A percentile compares a stretch with the other conserved stretches of the same genome.
Conservation (phyloP, 495 filamentous ascomycete species). For the Podospora anserina region DNA sequence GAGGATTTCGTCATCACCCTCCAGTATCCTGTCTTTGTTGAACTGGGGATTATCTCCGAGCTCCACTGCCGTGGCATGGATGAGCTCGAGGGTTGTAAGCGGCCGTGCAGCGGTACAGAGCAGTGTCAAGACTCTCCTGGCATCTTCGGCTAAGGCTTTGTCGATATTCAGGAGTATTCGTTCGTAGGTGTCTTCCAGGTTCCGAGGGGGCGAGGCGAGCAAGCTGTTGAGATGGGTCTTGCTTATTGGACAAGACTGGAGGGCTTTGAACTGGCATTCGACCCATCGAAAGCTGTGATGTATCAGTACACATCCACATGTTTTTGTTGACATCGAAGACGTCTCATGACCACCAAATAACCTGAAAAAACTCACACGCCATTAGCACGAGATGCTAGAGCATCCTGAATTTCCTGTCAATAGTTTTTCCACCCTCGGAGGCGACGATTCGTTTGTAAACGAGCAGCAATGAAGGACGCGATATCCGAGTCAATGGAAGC, state of each 20-base stretch:
- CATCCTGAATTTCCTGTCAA: slow-evolving; percentile 5
- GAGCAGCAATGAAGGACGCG: slow-evolving; percentile 17
- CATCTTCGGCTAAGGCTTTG: slow-evolving; percentile 7
- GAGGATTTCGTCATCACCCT: slow-evolving; percentile 6
- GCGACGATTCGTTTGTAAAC: slow-evolving; percentile 1
- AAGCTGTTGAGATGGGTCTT: slow-evolving; percentile 5
- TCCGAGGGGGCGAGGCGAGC: slow-evolving; percentile 1
- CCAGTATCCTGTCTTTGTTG: slow-evolving; percentile 10
- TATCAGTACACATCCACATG: too few relatives aligned
- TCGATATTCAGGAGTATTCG: slow-evolving; percentile 11
- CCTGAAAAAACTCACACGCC: not conserved
- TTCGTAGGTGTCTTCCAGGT: slow-evolving; percentile 13
- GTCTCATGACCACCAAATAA: not conserved
- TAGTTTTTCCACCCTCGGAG: slow-evolving; percentile 5
- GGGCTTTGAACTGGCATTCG: slow-evolving; percentile 10
- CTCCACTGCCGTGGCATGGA: slow-evolving; percentile 6
- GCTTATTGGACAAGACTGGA: slow-evolving; percentile 7
- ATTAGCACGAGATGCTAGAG: not conserved
- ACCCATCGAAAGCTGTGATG: slow-evolving; percentile 11
- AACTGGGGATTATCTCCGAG: slow-evolving; percentile 7
- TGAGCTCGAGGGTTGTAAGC: slow-evolving; percentile 7
- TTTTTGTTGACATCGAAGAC: not conserved
- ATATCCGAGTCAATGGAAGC: slow-evolving; percentile 6
- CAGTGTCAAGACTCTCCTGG: not conserved
- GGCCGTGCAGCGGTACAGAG: slow-evolving; percentile 3